Base-by-base conservation (phyloP, 495 filamentous ascomycete genomes). In the Lasiosphaeriaceae sp. region DNA sequence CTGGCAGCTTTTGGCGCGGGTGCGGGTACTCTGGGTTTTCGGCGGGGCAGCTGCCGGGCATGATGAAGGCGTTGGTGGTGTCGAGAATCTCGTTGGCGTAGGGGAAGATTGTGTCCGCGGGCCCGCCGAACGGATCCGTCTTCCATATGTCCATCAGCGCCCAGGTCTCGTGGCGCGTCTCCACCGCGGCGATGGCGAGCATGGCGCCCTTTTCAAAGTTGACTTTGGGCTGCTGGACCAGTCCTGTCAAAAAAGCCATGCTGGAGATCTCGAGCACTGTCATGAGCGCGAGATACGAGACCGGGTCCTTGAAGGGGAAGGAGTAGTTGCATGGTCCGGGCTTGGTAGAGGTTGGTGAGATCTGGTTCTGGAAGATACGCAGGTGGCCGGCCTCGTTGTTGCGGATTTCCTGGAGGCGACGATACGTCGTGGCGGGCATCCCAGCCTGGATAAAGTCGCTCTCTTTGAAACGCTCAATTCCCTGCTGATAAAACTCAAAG, bases 341-440 rank as follows among this genome's bases (percentile, higher is more conserved):
- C 60, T 80, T 83, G 29, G 80, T 54, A 0, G 80, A 82, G 17
- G 71, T 74, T 19, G 71, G 65, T 0, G 79, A 80, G 55, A 82
- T 83, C 35, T 72, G 61, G 60, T 77, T 74, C 54, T 79, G 77
- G 69, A 83, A 83, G 64, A 83, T 74, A 56, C 78, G 79, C 22
- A 79, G 62, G 54, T 83, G 80, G 34, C 79, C 80, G 41, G 80
- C 80, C 62, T 82, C 80, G 59, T 82, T 83, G 66, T 82, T 74
- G 47, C 80, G 76, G 49, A 83, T 80, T 56, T 83, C 76, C 47
- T 69, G 62, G 57, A 83, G 74, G 14, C 78, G 74, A n/a, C 70
- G 59, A 52, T 77, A 78, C 1, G 80, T 82, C 6, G 60, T 72
- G 37, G 71, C 65, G 6, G 78, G 77, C 29, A 74, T 66, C 39